Evolutionary conservation across 129 eudicot genomes (phyloP).

Genomic region (Solidago caesia): DNA sequence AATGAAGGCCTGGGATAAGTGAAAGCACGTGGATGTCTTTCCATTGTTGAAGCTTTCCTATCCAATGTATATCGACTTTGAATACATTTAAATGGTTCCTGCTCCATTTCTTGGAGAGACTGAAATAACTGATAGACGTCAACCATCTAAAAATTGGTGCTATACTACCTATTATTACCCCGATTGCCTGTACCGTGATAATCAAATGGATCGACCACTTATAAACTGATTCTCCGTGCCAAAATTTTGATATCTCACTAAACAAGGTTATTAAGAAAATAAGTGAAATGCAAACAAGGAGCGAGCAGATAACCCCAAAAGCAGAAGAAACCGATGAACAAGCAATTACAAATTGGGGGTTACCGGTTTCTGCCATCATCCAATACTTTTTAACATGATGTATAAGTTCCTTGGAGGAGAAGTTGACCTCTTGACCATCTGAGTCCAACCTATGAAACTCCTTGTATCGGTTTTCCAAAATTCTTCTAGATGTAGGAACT

Average conservation of each 20-base stretch:
- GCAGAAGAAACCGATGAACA: conserved; percentile 26
- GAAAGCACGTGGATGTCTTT: conserved; percentile 13
- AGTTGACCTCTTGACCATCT: neutral
- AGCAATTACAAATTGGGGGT: conserved; percentile 31
- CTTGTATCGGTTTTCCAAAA: neutral
- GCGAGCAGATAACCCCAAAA: conserved; percentile 2
- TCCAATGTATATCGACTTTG: conserved; percentile 38
- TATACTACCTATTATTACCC: conserved; percentile 3
- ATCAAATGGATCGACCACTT: conserved; percentile 1
- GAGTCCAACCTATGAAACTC: neutral
- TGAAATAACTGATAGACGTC: conserved; percentile 7
- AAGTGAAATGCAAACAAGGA: neutral
- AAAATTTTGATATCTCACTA: neutral
- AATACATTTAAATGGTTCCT: conserved; percentile 16
- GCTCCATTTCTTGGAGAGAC: conserved; percentile 16
- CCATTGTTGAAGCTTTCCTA: conserved; percentile 30
- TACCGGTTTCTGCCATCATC: conserved; percentile 42
- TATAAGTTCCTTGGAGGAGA: neutral
- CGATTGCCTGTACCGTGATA: neutral
- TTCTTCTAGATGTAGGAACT: conserved; percentile 27
- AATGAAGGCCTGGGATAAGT: conserved; percentile 21
- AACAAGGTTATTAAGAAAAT: neutral
- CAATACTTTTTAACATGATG: conserved; percentile 23
- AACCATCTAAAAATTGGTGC: conserved; percentile 34
- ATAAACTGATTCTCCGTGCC: conserved; percentile 2